These are phyloP conservation scores for Jaminaea rosea DNA, from an alignment of 1,284 basidiomycete genomes.

Conservation along the genomic window DNA sequence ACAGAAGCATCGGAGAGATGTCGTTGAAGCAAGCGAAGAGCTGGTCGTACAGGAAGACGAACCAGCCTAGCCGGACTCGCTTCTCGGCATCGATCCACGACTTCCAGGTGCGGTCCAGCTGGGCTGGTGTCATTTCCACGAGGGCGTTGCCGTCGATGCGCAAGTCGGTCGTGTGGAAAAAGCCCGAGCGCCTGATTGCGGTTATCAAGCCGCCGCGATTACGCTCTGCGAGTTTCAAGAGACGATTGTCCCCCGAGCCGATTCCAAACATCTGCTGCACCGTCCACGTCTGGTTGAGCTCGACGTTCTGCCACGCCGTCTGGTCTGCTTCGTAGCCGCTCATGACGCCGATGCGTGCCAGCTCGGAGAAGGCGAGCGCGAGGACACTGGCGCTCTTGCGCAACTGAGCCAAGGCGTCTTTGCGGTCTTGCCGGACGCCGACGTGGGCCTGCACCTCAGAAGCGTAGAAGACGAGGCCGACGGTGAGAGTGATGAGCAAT, in stretches of 20 bases:
- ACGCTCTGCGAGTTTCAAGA: conserved; percentile 10
- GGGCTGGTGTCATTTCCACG: too few species aligned
- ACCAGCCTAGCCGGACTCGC: conserved; percentile 8
- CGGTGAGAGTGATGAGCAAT: conserved; percentile 8
- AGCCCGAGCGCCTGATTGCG: conserved; percentile 6
- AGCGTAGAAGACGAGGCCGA: conserved; percentile 9
- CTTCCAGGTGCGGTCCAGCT: conserved; percentile 3
- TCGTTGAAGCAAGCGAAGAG: conserved; percentile 9
- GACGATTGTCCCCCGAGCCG: conserved; percentile 9
- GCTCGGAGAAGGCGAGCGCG: conserved; percentile 10
- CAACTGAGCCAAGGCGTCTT: conserved; percentile 2
- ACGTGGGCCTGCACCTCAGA: conserved; percentile 4
- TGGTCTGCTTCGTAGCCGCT: conserved; percentile 13
- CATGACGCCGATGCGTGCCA: conserved; percentile 11
- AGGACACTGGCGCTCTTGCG: too few species aligned
- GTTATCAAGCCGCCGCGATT: conserved; percentile 12
- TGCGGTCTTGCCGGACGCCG: neutral
- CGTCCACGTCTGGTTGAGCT: conserved; percentile 10
- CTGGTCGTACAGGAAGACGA: conserved; percentile 12
- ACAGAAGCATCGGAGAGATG: conserved; percentile 10
- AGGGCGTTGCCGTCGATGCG: neutral
- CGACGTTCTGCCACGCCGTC: conserved; percentile 7
- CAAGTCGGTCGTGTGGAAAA: neutral
- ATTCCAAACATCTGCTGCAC: conserved; percentile 12
- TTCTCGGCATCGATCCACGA: conserved; percentile 8